Evolutionary conservation across 2,329 filamentous ascomycete genomes (phyloP).

Genomic region (Lachnellula subtilissima): DNA sequence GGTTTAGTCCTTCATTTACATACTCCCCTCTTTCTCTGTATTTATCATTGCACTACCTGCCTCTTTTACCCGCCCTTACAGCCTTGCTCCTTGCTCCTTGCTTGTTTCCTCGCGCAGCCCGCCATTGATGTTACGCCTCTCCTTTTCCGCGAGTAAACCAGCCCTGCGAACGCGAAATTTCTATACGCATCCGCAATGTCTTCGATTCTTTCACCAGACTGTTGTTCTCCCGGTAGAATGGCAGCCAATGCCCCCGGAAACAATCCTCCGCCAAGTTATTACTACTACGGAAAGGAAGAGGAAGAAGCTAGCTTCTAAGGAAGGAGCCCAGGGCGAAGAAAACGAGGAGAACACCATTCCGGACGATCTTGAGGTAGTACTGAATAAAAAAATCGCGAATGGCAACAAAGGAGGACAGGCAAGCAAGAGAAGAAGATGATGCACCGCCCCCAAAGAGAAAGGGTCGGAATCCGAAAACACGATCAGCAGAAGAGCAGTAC

Average conservation of each 20-base stretch:
- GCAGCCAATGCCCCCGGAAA: not conserved
- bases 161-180: not conserved
- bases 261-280: no score
- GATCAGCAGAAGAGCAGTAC: not conserved
- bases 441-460: not conserved
- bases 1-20: not conserved
- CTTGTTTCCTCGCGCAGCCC: not conserved
- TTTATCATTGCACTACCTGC: not conserved
- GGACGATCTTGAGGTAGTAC: no score
- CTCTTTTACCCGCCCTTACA: not conserved
- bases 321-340: not conserved
- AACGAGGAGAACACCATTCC: not conserved
- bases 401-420: no score
- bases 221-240: not conserved
- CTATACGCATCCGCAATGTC: not conserved
- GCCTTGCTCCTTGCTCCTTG: not conserved
- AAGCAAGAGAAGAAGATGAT: no score
- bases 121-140: slow-evolving; percentile 24
- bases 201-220: not conserved
- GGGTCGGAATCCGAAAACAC: not conserved
- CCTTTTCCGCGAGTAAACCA: slow-evolving; percentile 7
- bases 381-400: no score
- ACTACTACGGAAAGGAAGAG: no score
- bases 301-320: not conserved
- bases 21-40: not conserved